Conservation (phyloP, 2,329 filamentous ascomycete species). For the Sporothrix humicola region DNA sequence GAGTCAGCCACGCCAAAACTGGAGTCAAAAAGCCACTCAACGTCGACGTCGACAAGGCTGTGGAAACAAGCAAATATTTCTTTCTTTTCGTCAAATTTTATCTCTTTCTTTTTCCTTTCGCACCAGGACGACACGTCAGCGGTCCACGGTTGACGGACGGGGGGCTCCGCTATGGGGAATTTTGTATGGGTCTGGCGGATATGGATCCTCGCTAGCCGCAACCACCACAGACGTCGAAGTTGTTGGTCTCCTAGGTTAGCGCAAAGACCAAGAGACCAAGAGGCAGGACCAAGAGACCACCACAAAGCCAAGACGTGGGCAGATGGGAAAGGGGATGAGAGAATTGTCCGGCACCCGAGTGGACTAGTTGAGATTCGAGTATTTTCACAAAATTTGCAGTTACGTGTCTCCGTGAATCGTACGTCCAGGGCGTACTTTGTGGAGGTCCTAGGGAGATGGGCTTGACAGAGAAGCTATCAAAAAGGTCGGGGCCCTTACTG, state of each 20-base stretch:
- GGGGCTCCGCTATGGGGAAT: slow-evolving; percentile 2
- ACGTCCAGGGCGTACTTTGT: slow-evolving; percentile 11
- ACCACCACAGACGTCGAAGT: not conserved
- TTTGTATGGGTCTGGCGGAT: not conserved
- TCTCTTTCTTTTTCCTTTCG: not conserved
- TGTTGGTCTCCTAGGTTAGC: not conserved
- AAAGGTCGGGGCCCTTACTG: not conserved
- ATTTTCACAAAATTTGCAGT: not conserved
- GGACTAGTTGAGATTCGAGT: no score
- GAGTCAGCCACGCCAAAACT: not conserved
- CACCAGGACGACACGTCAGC: slow-evolving; percentile 12
- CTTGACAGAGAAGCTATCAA: not conserved
- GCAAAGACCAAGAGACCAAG: no score
- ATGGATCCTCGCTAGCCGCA: slow-evolving; percentile 11
- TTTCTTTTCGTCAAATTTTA: not conserved
- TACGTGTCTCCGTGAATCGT: not conserved
- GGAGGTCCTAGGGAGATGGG: not conserved
- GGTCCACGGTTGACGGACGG: not conserved
- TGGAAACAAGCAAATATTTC: not conserved
- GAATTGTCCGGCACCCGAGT: not conserved
- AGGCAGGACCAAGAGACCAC: not conserved
- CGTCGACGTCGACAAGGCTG: slow-evolving; percentile 13
- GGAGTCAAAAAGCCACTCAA: not conserved
- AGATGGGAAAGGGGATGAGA: not conserved
- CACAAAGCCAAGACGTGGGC: not conserved